These are phyloP conservation scores for Talaromyces sp. DNA, from an alignment of 2,329 filamentous ascomycete species.

Conservation along the genomic window DNA sequence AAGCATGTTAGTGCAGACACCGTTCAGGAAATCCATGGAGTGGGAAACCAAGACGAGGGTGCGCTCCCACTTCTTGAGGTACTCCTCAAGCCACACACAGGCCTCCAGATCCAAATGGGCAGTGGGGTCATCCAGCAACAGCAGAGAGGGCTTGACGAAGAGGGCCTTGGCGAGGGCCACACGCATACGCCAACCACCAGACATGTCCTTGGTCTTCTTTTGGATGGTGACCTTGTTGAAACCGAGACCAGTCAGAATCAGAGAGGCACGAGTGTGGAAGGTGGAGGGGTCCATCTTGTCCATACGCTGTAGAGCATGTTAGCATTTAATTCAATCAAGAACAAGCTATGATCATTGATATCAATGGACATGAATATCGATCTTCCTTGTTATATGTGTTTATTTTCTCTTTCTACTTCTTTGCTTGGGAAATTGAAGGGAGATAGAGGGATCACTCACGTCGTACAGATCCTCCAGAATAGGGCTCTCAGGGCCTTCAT, in stretches of 20 bases:
- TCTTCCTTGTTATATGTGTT: neutral
- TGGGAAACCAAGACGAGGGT: constrained; percentile 96
- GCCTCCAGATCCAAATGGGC: constrained; percentile 99
- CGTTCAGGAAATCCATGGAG: constrained; percentile 98
- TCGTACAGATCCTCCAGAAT: constrained; percentile 94
- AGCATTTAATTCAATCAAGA: constrained; percentile 15
- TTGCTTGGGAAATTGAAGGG: neutral
- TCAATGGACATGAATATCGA: neutral
- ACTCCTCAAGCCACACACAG: constrained; percentile 99
- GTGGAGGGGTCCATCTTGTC: constrained; percentile 98
- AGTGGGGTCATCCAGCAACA: constrained; percentile 96
- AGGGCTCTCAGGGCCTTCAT: constrained; percentile 87
- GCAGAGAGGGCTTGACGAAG: constrained; percentile 94
- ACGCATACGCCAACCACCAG: constrained; percentile 99
- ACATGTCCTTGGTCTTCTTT: constrained; percentile 99
- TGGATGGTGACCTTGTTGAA: constrained; percentile 98
- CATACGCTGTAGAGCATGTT: constrained; percentile 69
- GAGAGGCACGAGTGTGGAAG: constrained; percentile 90
- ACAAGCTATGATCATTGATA: neutral
- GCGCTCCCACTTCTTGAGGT: constrained; percentile 99
- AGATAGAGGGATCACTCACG: constrained; percentile 63
- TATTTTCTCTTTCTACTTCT: neutral
- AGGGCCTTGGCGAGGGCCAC: constrained; percentile 96
- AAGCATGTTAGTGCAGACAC: constrained; percentile 97
- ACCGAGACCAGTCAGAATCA: constrained; percentile 96